Percentiles rank a stretch among this genome's conserved stretches.
Conservation (phyloP, 176 grass and related monocot species). For the Eragrostis curvula region DNA sequence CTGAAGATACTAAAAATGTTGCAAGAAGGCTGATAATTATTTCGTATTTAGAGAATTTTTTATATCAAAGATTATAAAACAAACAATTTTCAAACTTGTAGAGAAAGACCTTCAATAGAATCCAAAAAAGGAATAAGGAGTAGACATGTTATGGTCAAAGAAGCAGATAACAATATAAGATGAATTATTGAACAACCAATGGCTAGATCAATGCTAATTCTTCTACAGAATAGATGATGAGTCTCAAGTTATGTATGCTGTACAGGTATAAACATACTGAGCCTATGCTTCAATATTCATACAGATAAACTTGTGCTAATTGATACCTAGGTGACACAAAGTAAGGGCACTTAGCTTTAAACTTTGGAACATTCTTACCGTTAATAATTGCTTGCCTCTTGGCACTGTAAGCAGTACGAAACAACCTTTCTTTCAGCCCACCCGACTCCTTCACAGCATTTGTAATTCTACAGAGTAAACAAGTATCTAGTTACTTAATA, state of each 20-base stretch:
- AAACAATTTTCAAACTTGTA: too few species aligned
- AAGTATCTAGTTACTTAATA: conserved; percentile 19
- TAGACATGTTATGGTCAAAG: too few species aligned
- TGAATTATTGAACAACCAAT: background rate
- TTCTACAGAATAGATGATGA: background rate
- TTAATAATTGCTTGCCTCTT: conserved; percentile 72
- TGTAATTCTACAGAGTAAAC: conserved; percentile 61
- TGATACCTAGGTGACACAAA: conserved; percentile 10
- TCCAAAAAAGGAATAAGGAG: too few species aligned
- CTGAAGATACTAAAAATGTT: background rate
- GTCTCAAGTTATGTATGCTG: background rate
- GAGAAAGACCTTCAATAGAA: too few species aligned
- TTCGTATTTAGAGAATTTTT: background rate
- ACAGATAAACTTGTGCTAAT: background rate
- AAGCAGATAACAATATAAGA: background rate
- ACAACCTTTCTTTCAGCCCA: conserved; percentile 66
- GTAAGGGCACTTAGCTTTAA: background rate
- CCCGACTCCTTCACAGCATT: conserved; percentile 92
- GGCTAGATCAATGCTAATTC: background rate
- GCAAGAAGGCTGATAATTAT: too few species aligned
- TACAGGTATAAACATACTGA: background rate
- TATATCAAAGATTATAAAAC: too few species aligned
- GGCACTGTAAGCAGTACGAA: conserved; percentile 63
- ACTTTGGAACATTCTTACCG: conserved; percentile 44
- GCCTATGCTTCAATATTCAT: background rate